phyloP scores from a whole-genome alignment of 805 yeast species.

The Barnettozyma vustinii region DNA sequence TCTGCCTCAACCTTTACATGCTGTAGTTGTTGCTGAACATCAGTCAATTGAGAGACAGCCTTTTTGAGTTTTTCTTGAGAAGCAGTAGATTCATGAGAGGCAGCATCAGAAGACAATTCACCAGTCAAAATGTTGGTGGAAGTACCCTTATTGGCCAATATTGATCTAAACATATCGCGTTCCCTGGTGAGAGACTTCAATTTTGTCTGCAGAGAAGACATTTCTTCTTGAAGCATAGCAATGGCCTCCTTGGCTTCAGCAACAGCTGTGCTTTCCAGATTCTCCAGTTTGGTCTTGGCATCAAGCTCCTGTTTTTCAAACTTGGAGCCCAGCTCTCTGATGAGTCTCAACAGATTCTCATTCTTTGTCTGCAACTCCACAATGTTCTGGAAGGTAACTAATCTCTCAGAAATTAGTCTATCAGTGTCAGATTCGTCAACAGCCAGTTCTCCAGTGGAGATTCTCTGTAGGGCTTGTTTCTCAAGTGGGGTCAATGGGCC shows the following conservation, averaged over 20 bases:
- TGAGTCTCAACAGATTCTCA: conserved; percentile 60
- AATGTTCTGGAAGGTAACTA: conserved; percentile 64
- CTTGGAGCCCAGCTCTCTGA: conserved; percentile 66
- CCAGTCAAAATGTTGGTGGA: conserved; percentile 15
- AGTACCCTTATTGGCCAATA: conserved; percentile 20
- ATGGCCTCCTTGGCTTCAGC: conserved; percentile 69
- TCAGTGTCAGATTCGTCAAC: conserved; percentile 61
- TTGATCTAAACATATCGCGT: conserved; percentile 56
- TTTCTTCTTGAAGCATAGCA: conserved; percentile 52
- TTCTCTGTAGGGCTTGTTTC: conserved; percentile 51
- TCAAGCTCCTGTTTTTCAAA: conserved; percentile 57
- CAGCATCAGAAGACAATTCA: conserved; percentile 9
- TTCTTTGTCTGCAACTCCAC: conserved; percentile 69
- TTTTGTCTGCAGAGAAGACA: conserved; percentile 45
- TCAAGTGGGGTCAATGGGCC: conserved; percentile 63
- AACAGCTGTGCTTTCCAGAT: conserved; percentile 42
- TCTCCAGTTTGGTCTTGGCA: conserved; percentile 30
- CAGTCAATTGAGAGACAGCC: conserved; percentile 12
- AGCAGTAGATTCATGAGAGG: conserved; percentile 3
- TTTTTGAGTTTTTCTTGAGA: conserved; percentile 15
- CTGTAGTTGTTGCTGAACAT: conserved; percentile 18
- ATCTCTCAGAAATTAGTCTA: conserved; percentile 60
- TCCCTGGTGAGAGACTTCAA: conserved; percentile 54
- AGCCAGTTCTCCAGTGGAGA: conserved; percentile 32
- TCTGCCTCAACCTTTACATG: conserved; percentile 34